phyloP scores from a whole-genome alignment of 495 filamentous ascomycete genomes.

The Penicillium parvum region DNA sequence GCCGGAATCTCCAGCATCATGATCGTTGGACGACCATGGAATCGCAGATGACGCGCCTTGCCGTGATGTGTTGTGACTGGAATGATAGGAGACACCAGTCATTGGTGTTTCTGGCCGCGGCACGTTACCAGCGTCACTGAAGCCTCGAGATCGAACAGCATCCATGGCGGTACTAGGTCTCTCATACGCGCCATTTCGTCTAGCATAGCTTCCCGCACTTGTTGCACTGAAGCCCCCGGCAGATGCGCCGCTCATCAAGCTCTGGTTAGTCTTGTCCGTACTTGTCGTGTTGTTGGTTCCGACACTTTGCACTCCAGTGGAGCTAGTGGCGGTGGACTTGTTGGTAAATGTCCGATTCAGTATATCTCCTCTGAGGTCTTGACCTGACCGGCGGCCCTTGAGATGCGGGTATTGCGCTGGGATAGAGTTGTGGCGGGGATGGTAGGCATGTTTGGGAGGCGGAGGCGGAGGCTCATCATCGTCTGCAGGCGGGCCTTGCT shows the following conservation, averaged over 20 bases:
- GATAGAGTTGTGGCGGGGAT: constrained; percentile 44
- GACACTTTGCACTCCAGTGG: constrained; percentile 64
- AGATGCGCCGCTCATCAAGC: constrained; percentile 88
- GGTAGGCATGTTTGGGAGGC: constrained; percentile 56
- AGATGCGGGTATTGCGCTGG: constrained; percentile 38
- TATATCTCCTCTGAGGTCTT: constrained; percentile 67
- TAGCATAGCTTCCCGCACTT: constrained; percentile 85
- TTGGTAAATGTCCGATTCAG: constrained; percentile 78
- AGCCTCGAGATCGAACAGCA: constrained; percentile 35
- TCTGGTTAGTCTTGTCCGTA: constrained; percentile 74
- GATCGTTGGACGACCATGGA: constrained; percentile 39
- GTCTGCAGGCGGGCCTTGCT: constrained; percentile 34
- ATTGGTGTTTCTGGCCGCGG: constrained; percentile 65
- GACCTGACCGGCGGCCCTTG: constrained; percentile 70
- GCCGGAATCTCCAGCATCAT: constrained; percentile 42
- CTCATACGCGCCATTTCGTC: constrained; percentile 49
- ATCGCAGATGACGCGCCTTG: constrained; percentile 45
- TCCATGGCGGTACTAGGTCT: constrained; percentile 53
- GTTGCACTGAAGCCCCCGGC: constrained; percentile 91
- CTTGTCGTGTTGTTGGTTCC: constrained; percentile 67
- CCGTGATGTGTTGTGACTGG: constrained; percentile 68
- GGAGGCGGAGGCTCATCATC: constrained; percentile 55
- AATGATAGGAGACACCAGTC: constrained; percentile 76
- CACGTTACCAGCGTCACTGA: constrained; percentile 39
- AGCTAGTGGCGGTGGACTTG: constrained; percentile 74